phyloP scores from a whole-genome alignment of 75 land plant species.

The Azolla pinnata region DNA sequence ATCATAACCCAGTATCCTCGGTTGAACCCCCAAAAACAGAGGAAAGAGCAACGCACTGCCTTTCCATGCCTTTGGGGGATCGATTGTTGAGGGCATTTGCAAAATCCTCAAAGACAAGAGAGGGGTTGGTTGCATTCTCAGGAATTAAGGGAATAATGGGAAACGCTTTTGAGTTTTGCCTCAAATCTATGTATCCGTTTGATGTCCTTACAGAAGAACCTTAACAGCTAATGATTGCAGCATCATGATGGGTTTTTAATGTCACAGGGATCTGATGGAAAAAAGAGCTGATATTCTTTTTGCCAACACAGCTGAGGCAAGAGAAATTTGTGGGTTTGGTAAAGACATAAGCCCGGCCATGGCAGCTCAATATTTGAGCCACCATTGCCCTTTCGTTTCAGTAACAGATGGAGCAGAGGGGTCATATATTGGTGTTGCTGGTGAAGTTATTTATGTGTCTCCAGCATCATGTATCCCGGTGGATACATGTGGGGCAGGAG shows the following conservation, averaged over 20 bases:
- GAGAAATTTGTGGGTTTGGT: constrained; percentile 57
- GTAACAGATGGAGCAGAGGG: constrained; percentile 87
- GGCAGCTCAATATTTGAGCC: constrained; percentile 61
- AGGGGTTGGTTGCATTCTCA: too few species aligned
- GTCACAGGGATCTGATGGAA: constrained; percentile 71
- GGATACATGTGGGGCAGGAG: constrained; percentile 98
- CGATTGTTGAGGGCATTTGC: constrained; percentile 2
- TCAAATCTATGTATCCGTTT: too few species aligned
- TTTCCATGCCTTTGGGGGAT: background rate
- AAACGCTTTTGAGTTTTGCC: too few species aligned
- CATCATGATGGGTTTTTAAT: background rate
- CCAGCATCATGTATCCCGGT: constrained; percentile 72
- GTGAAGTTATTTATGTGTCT: constrained; percentile 69
- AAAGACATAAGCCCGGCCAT: constrained; percentile 42
- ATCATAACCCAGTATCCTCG: too few species aligned
- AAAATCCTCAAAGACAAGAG: too few species aligned
- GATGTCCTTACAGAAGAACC: too few species aligned
- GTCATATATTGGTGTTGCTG: constrained; percentile 78
- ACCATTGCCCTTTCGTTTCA: constrained; percentile 66
- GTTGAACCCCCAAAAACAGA: too few species aligned
- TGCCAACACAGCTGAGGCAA: constrained; percentile 80
- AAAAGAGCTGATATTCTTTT: constrained; percentile 77
- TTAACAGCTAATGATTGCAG: too few species aligned
- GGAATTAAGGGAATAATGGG: too few species aligned
- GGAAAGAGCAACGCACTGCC: too few species aligned